Conservation (phyloP, 148 eudicot genomes). For the Chenopodium formosanum region DNA sequence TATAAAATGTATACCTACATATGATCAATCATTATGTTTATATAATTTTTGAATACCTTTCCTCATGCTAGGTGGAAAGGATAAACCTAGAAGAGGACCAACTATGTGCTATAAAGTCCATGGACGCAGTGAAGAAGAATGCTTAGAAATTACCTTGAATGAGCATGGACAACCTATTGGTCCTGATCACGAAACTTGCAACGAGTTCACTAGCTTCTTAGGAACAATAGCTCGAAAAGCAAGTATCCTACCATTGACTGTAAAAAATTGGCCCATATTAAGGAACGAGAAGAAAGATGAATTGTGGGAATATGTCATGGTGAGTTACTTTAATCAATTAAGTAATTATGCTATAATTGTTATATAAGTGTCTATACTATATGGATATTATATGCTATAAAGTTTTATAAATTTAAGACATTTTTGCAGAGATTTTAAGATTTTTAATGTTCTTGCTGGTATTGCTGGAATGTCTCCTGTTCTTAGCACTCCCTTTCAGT, state of each 20-base stretch:
- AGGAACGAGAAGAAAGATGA: slow-evolving; percentile 9
- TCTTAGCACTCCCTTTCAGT: too few relatives aligned
- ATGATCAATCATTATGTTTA: too few relatives aligned
- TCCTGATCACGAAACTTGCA: background rate
- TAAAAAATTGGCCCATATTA: slow-evolving; percentile 4
- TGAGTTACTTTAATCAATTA: background rate
- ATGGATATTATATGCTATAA: too few relatives aligned
- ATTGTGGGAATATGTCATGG: background rate
- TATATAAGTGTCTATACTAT: too few relatives aligned
- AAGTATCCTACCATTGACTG: slow-evolving; percentile 1
- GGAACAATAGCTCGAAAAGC: slow-evolving; percentile 20
- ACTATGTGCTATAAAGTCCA: slow-evolving; percentile 12
- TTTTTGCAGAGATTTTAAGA: too few relatives aligned
- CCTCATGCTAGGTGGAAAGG: background rate
- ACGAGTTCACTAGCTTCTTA: slow-evolving; percentile 11
- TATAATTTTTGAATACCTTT: background rate
- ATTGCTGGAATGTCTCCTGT: too few relatives aligned
- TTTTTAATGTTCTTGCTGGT: too few relatives aligned
- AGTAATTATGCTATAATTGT: too few relatives aligned
- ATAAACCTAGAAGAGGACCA: slow-evolving; percentile 2
- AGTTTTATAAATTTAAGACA: too few relatives aligned
- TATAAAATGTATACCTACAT: background rate
- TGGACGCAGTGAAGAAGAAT: slow-evolving; percentile 16
- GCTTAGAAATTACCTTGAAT: background rate
- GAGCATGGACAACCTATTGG: background rate